Evolutionary conservation across 129 eudicot species (phyloP), one percentile per base, ranked within the genome.

Genomic region (Ambrosia artemisiifolia): DNA sequence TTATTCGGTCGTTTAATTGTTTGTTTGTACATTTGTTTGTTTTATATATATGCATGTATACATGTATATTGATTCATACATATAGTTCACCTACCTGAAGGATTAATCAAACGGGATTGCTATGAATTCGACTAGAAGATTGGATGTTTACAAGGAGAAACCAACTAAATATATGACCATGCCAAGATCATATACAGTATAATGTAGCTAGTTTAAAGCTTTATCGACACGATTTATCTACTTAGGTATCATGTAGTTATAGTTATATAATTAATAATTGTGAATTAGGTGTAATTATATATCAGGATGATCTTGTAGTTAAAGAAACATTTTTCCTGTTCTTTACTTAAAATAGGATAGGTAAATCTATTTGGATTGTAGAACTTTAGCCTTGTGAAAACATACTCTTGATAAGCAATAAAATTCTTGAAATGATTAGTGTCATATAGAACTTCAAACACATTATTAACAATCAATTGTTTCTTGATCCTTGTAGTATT

Each of bases 151-250:
- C 66, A 7, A 51, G 72, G 66, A 30, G 40, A 70, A 70, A 69
- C 71, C 49, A 57, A 71, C 62, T 63, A 70, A 49, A 63, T n/a
- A 30, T 51, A 40, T 12, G 65, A 53, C 36, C 36, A 35, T 16
- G 50, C 62, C 63, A 71, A 78, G 78, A 53, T 53, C 77, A 78
- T 64, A 78, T 64, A 47, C 24, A 40, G 38, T 17, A 19, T 59
- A 32, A 5, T 10, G 17, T 69, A 56, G 69, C 20, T n/a, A 8
- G 64, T 62, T 76, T 36, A 10, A 50, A 14, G 28, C 40, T 36
- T 50, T 75, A 38, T 69, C 10, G 53, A 76, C 69, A 76, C 10
- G 38, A 69, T 77, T 60, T 24, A 24, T 24, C 28, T 1, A 24
- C 1, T 24, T 69, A 77, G 56, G 63, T 69, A 76, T 47, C 47